Percentiles rank a stretch among this genome's conserved stretches.
phyloP scores from a whole-genome alignment of 208 protist genomes.

The Naegleria gruberi region DNA sequence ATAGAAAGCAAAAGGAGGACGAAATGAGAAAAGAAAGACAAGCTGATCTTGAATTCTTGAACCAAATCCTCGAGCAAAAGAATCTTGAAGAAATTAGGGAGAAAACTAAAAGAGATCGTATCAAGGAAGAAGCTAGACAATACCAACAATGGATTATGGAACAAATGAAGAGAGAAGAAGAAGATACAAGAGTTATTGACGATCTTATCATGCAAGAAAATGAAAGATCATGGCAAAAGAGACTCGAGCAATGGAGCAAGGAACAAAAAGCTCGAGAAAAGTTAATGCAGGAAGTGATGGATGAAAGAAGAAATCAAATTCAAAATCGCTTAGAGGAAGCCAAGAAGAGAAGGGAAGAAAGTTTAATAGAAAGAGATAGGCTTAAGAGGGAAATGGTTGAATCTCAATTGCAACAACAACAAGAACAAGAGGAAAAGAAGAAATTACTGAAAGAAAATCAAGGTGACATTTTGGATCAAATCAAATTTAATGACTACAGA shows the following conservation, averaged over 20 bases:
- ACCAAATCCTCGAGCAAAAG: neutral
- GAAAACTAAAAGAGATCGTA: neutral
- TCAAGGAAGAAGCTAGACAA: neutral
- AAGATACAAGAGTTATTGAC: neutral
- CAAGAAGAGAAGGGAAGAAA: neutral
- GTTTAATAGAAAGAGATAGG: neutral
- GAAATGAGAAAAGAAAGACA: conserved; percentile 14
- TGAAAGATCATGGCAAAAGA: conserved; percentile 13
- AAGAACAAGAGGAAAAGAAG: no score
- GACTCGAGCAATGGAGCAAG: neutral
- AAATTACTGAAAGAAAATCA: neutral
- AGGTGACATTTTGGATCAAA: neutral
- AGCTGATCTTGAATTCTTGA: neutral
- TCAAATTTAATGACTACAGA: neutral
- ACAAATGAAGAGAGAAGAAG: neutral
- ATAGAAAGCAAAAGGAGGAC: neutral
- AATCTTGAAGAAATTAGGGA: neutral
- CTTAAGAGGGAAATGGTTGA: neutral
- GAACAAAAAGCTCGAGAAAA: conserved; percentile 17
- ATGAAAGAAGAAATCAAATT: conserved; percentile 18
- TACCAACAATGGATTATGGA: conserved; percentile 10
- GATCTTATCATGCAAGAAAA: neutral
- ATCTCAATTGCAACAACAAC: neutral
- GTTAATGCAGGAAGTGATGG: conserved; percentile 17
- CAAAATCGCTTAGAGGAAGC: neutral